Conservation (phyloP, 768 basidiomycete genomes). For the Coprinopsis strossmayeri region DNA sequence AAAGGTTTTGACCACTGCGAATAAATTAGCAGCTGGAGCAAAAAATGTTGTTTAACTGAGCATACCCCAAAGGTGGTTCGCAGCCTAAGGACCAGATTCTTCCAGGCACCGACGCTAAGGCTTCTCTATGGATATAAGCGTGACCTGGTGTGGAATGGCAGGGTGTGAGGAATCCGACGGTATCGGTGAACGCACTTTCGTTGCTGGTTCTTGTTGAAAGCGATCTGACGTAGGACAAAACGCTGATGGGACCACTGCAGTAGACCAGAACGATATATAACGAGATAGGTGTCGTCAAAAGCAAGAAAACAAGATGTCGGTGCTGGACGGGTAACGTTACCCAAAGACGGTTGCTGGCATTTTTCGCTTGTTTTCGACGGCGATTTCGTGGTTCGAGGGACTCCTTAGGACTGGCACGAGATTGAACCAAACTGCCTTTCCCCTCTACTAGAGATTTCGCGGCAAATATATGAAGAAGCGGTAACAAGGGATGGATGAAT, state of each 20-base stretch:
- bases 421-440: background rate
- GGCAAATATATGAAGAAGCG: constrained; percentile 75
- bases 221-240: constrained; percentile 60
- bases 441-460: constrained; percentile 61
- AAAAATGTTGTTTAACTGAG: no score
- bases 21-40: constrained; percentile 7
- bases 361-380: background rate
- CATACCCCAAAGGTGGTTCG: constrained; percentile 85
- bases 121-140: constrained; percentile 71
- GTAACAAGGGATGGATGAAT: constrained; percentile 88
- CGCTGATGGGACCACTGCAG: constrained; percentile 70
- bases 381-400: no score
- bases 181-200: constrained; percentile 14
- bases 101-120: constrained; percentile 43
- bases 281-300: constrained; percentile 54
- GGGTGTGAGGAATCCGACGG: constrained; percentile 84
- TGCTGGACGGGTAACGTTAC: constrained; percentile 26
- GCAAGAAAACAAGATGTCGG: constrained; percentile 34
- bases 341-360: constrained; percentile 1
- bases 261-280: constrained; percentile 72
- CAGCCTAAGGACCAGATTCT: constrained; percentile 84
- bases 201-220: constrained; percentile 37
- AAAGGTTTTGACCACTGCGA: constrained; percentile 41
- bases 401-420: no score
- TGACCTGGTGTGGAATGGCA: constrained; percentile 96